Base-by-base conservation (phyloP, 768 basidiomycete species). In the Xerocomellus amylosporus region DNA sequence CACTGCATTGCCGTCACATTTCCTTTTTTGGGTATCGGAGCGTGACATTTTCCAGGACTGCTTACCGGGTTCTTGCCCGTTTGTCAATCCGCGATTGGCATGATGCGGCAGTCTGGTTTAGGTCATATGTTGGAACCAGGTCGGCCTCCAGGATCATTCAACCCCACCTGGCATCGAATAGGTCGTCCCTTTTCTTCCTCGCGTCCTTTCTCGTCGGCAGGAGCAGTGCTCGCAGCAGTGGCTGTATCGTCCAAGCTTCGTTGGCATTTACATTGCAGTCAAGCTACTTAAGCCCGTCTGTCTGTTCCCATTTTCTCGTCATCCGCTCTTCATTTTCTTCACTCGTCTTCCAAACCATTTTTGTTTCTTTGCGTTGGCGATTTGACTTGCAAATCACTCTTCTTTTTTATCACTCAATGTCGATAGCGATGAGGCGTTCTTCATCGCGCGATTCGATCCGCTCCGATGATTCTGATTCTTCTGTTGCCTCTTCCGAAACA, bases 401-500 rank as follows among this genome's bases (percentile, higher is more conserved):
- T 20, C 1, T 17, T 37, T 49, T 48, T 46, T 10, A 8, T 34
- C 26, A 2, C 40, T 28, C 17, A 4, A 41, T 44, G 41, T 46
- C 31, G 12, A 46, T 53, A 46, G 28, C 45, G 40, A 63, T 64
- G 49, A 49, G 57, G 3, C 65, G 58, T 15, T 59, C 64, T 50
- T 59, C 44, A 1, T 71, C 62, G 6, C 31, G 26, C 33, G 50
- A 53, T 9, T 66, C 67, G 0, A 50, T 46, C 15, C 24, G 41
- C 28, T 72, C 68, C 38, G 61, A 62, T 46, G 49, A 36, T 43
- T 69, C 72, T 26, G 55, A 71, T 56, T 64, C 67, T 17, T 66
- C 67, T 51, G 56, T 59, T 37, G 64, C 63, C 3, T 69, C 70
- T 39, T 73, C 75, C 43, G 73, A 75, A 61, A 74, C 75, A 58